Evolutionary conservation across 352 stramenopile genomes (phyloP).

Genomic region (Globisporangium megalacanthum): DNA sequence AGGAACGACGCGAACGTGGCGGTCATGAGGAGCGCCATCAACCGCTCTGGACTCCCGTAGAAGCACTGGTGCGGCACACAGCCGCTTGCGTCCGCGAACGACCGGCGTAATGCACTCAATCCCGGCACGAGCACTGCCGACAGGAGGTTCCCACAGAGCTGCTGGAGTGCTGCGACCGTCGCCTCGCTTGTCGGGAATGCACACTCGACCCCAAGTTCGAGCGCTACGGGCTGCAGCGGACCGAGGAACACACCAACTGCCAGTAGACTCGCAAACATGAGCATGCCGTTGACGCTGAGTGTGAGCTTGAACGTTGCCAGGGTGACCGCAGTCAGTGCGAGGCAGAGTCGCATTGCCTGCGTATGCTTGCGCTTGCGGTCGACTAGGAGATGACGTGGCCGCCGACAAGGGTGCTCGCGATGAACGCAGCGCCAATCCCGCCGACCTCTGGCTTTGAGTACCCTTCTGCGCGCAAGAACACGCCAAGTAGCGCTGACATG

Average conservation of each 20-base stretch:
- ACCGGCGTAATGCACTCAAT: conserved; percentile 36
- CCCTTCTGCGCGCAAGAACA: conserved; percentile 51
- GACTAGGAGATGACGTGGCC: conserved; percentile 58
- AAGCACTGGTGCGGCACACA: conserved; percentile 30
- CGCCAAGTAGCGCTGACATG: conserved; percentile 63
- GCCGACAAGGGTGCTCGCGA: conserved; percentile 60
- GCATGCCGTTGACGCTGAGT: conserved; percentile 22
- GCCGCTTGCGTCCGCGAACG: conserved; percentile 21
- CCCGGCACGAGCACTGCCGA: conserved; percentile 47
- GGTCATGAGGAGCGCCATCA: conserved; percentile 37
- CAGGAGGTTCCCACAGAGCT: conserved; percentile 74
- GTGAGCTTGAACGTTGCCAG: conserved; percentile 48
- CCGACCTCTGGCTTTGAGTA: conserved; percentile 64
- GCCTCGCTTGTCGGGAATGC: conserved; percentile 70
- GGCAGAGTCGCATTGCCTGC: conserved; percentile 42
- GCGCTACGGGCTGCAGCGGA: conserved; percentile 57
- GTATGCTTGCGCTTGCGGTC: conserved; percentile 58
- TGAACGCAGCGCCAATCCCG: conserved; percentile 60
- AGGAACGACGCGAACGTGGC: conserved; percentile 42
- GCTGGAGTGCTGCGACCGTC: conserved; percentile 69
- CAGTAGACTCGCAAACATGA: conserved; percentile 44
- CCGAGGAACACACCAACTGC: conserved; percentile 46
- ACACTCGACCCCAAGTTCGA: conserved; percentile 70
- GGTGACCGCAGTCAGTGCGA: conserved; percentile 36
- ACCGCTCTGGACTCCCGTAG: conserved; percentile 45